Evolutionary conservation across 306 rosid species (phyloP), one percentile per base, ranked within the genome.

Genomic region (Dryas drummondii): DNA sequence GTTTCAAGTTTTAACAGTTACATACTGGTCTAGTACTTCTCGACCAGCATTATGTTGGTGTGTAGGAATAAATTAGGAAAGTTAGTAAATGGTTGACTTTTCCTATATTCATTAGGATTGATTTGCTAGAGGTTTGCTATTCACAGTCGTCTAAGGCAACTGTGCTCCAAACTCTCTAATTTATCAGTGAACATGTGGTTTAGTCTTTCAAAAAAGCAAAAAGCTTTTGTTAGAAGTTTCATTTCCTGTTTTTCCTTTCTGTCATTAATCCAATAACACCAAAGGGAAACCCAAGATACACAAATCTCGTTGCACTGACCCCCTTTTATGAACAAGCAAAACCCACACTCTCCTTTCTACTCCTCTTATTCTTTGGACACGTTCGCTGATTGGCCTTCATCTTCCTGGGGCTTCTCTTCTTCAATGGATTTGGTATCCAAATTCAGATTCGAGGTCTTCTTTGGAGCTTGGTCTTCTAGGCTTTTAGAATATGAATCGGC

Each of bases 281-380:
- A 1, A 32, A 32, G 37, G 37, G 37, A 32, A 32, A 32, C 94
- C 97, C 97, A 91, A 19, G 60, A 70, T 22, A 68, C 49, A 72
- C 87, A 91, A 52, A 84, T 65, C 3, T 91, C 94, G 59, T 57
- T 83, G 87, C 97, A 91, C 0, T 91, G 94, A 0, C 97, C 97
- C 0, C 67, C 91, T 80, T 91, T 91, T 94, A 91, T 91, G 88
- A 81, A 91, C 82, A 89, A 37, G 79, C 97, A 91, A 44, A 91
- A 91, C 54, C 97, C 97, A 70, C 55, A 16, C 4, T 48, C 72
- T 67, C 17, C 72, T 10, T 68, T 7, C 17, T 49, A 58, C 5
- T 68, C 13, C 6, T 7, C 57, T 8, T 68, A 32, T 32, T 32
- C 37, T 32, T 32, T 32, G 37, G 37, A 32, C 37, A 32, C 37